These are phyloP conservation scores for Hygrophila difformis DNA, from an alignment of 257 asterid genomes.

Conservation along the genomic window DNA sequence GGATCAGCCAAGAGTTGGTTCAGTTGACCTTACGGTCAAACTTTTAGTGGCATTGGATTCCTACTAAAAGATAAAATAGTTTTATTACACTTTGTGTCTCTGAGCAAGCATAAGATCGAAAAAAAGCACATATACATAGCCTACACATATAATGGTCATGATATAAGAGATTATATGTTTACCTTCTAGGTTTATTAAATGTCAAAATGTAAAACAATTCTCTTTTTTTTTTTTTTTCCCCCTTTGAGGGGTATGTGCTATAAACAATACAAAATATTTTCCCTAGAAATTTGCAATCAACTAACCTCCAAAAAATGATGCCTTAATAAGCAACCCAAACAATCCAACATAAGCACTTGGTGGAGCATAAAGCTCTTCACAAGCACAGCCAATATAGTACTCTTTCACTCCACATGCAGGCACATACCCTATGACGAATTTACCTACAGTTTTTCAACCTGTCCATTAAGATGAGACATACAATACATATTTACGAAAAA, in stretches of 20 bases:
- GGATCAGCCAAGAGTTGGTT: too few relatives aligned
- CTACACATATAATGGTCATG: neutral
- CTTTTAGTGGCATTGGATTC: too few relatives aligned
- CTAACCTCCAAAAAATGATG: constrained; percentile 69
- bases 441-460: constrained; percentile 32
- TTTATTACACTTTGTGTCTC: neutral
- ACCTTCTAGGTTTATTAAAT: neutral
- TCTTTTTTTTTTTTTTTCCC: neutral
- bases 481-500: neutral
- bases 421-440: constrained; percentile 46
- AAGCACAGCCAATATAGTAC: constrained; percentile 56
- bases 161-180: neutral
- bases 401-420: constrained; percentile 63
- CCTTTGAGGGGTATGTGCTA: too few relatives aligned
- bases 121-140: neutral
- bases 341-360: constrained; percentile 63
- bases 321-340: constrained; percentile 56
- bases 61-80: too few relatives aligned
- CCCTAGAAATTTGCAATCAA: constrained; percentile 1
- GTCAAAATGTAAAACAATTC: neutral
- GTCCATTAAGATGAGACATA: neutral
- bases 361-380: constrained; percentile 69
- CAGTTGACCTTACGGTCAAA: too few relatives aligned
- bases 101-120: neutral
- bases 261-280: neutral